A percentile compares a stretch with the other conserved stretches of the same genome.
Conservation (phyloP, 225 moss, liverwort and hornwort genomes). For the Climacium dendroides region DNA sequence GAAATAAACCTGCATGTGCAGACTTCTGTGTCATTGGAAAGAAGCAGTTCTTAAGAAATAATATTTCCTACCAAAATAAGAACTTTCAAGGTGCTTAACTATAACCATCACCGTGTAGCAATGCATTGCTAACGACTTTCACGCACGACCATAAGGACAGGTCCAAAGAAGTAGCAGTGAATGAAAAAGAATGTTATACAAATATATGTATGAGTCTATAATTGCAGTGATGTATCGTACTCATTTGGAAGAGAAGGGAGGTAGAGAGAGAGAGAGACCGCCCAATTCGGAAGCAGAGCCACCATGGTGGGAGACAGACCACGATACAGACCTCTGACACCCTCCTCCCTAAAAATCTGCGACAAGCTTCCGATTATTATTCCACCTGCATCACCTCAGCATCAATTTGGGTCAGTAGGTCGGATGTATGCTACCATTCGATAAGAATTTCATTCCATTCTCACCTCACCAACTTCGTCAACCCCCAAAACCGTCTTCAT, state of each 20-base stretch:
- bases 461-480: not conserved
- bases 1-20: constrained; percentile 64
- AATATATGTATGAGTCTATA: not conserved
- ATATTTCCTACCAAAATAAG: not conserved
- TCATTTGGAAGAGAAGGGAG: constrained; percentile 14
- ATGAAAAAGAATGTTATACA: not conserved
- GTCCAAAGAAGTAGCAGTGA: not conserved
- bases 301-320: constrained; percentile 97
- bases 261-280: constrained; percentile 45
- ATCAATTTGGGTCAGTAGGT: not conserved
- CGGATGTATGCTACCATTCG: not conserved
- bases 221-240: constrained; percentile 26
- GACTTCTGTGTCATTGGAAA: not conserved
- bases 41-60: not conserved
- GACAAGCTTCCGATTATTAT: constrained; percentile 85
- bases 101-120: not conserved
- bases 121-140: not conserved
- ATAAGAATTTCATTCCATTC: not conserved
- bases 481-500: not conserved
- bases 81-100: not conserved
- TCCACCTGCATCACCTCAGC: constrained; percentile 52
- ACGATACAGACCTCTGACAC: constrained; percentile 87
- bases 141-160: not conserved
- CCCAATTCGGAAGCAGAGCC: constrained; percentile 98
- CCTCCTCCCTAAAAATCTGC: constrained; percentile 90